Percentiles rank a stretch among this genome's conserved stretches.
phyloP scores from a whole-genome alignment of 768 basidiomycete species.

The Suillus spraguei region DNA sequence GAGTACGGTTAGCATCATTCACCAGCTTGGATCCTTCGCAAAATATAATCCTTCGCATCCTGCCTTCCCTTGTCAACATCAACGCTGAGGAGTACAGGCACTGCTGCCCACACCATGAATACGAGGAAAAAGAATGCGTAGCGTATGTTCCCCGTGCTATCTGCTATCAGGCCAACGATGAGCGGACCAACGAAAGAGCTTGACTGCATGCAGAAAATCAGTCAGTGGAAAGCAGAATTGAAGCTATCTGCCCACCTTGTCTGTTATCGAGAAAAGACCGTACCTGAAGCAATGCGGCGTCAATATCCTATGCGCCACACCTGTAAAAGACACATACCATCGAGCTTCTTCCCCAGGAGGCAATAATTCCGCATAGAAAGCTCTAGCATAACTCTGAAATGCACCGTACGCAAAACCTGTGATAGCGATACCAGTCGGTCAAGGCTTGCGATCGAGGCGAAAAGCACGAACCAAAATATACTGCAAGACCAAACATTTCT shows the following conservation, averaged over 20 bases:
- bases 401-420: slow-evolving; percentile 79
- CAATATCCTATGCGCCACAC: not conserved
- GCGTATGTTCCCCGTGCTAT: slow-evolving; percentile 89
- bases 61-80: slow-evolving; percentile 65
- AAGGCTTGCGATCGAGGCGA: not conserved
- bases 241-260: slow-evolving; percentile 56
- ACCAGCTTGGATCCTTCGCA: not conserved
- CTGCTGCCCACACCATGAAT: slow-evolving; percentile 75
- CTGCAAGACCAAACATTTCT: slow-evolving; percentile 85
- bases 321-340: slow-evolving; percentile 52
- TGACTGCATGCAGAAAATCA: slow-evolving; percentile 50
- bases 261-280: slow-evolving; percentile 87
- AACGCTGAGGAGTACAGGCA: slow-evolving; percentile 75
- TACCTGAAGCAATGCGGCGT: slow-evolving; percentile 42
- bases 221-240: slow-evolving; percentile 2
- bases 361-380: slow-evolving; percentile 84
- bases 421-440: not conserved
- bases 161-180: slow-evolving; percentile 85
- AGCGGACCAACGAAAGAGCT: slow-evolving; percentile 92
- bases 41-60: slow-evolving; percentile 45
- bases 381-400: slow-evolving; percentile 88
- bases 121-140: slow-evolving; percentile 90
- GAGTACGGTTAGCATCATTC: slow-evolving; percentile 1
- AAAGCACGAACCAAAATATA: slow-evolving; percentile 70
- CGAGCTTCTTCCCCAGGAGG: slow-evolving; percentile 88